A percentile compares a stretch with the other conserved stretches of the same genome.
These are phyloP conservation scores for Lactarius akahatsu DNA, from an alignment of 768 basidiomycete genomes.

Conservation along the genomic window DNA sequence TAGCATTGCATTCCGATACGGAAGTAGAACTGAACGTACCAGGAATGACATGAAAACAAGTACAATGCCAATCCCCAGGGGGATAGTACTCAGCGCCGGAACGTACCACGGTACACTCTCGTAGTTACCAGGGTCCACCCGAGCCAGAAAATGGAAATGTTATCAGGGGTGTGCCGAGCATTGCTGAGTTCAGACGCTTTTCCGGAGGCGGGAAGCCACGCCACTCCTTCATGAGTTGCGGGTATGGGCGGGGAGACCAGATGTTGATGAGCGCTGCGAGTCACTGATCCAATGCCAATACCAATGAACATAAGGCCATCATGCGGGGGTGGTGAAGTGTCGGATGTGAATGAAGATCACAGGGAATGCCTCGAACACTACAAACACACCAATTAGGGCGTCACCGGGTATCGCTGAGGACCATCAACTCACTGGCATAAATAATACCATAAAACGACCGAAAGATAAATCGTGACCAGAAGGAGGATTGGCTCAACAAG, in stretches of 20 bases:
- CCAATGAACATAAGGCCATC: conserved; percentile 19
- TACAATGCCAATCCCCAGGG: not conserved
- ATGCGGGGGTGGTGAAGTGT: conserved; percentile 1
- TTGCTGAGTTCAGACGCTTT: conserved; percentile 8
- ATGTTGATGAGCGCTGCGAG: conserved; percentile 1
- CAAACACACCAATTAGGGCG: not conserved
- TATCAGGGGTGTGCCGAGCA: conserved; percentile 4
- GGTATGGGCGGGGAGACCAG: conserved; percentile 2
- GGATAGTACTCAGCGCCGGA: conserved; percentile 15
- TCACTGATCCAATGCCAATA: conserved; percentile 8
- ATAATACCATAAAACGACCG: conserved; percentile 25
- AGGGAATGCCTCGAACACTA: conserved; percentile 22
- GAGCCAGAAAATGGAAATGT: conserved; percentile 17
- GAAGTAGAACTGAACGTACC: not conserved
- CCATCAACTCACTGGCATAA: conserved; percentile 19
- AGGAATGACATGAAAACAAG: conserved; percentile 18
- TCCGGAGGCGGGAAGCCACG: conserved; percentile 21
- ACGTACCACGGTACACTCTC: conserved; percentile 19
- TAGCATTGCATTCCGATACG: not conserved
- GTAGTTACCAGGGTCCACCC: conserved; percentile 24
- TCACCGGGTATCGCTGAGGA: not conserved
- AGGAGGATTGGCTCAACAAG: conserved; percentile 33
- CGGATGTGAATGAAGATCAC: conserved; percentile 13
- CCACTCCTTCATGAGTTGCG: conserved; percentile 11
- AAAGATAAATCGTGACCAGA: conserved; percentile 24